Conservation (phyloP, 345 rosid species). For the Aegle marmelos region DNA sequence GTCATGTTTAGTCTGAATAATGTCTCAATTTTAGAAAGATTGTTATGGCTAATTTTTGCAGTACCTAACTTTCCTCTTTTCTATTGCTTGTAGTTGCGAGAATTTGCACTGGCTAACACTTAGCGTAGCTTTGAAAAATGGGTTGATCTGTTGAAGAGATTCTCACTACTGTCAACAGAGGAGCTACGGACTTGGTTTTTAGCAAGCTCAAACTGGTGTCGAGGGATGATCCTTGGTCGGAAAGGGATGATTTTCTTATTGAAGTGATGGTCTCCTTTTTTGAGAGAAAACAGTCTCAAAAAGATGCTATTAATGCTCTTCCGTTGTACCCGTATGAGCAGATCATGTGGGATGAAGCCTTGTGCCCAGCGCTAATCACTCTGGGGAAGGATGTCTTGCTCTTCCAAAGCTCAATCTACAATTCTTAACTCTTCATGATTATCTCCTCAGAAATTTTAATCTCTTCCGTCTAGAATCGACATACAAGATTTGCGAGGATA, state of each 20-base stretch:
- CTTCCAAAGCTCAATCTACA: constrained; percentile 98
- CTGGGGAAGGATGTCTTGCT: constrained; percentile 98
- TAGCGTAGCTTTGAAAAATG: constrained; percentile 86
- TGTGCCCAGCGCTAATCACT: constrained; percentile 95
- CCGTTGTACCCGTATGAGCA: constrained; percentile 98
- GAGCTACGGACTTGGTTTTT: constrained; percentile 78
- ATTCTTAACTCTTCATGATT: constrained; percentile 93
- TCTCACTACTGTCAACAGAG: constrained; percentile 67
- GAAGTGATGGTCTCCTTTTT: constrained; percentile 95
- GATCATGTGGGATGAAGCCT: constrained; percentile 99
- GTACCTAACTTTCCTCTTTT: constrained; percentile 8
- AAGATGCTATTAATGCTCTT: constrained; percentile 96
- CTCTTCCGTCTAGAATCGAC: constrained; percentile 98
- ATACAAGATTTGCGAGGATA: constrained; percentile 98
- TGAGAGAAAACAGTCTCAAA: constrained; percentile 89
- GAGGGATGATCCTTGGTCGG: constrained; percentile 81
- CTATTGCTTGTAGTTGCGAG: constrained; percentile 59
- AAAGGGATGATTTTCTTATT: constrained; percentile 75
- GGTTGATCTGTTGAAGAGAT: constrained; percentile 76
- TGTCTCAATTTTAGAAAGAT: not conserved
- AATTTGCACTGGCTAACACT: constrained; percentile 80
- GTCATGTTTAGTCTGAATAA: constrained; percentile 8
- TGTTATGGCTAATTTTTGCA: constrained; percentile 14
- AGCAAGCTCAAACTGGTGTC: constrained; percentile 76
- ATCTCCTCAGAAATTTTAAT: constrained; percentile 92